Conservation (phyloP, 164 flowering plant species). For the Berberis vulgaris region DNA sequence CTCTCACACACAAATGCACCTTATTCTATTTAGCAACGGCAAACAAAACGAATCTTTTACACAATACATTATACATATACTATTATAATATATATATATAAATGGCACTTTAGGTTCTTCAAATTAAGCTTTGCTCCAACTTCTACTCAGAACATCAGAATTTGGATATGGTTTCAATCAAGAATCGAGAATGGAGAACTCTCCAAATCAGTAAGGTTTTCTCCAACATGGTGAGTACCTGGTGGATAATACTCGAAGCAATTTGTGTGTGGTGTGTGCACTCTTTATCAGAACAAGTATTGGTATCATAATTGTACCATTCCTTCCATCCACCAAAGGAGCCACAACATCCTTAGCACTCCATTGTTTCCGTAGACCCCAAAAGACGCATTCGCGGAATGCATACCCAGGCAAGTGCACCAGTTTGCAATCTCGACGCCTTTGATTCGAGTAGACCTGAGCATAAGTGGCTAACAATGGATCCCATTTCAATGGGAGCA, state of each 20-base stretch:
- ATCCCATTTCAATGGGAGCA: conserved; percentile 13
- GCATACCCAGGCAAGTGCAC: conserved; percentile 10
- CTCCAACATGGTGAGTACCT: neutral
- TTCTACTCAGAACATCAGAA: no score
- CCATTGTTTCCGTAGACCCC: conserved; percentile 13
- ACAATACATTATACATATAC: no score
- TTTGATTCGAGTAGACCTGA: conserved; percentile 12
- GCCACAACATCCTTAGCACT: conserved; percentile 8
- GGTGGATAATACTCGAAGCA: conserved; percentile 15
- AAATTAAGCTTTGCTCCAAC: no score
- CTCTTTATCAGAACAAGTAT: conserved; percentile 10
- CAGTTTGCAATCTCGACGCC: conserved; percentile 15
- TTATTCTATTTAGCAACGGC: no score
- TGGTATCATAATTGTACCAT: conserved; percentile 9
- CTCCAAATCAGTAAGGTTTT: no score
- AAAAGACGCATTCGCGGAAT: conserved; percentile 16
- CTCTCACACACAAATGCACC: no score
- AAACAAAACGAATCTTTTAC: no score
- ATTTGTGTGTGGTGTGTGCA: conserved; percentile 21
- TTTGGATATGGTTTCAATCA: no score
- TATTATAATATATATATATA: no score
- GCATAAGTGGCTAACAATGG: conserved; percentile 13
- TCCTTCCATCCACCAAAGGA: conserved; percentile 11
- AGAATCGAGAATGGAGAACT: no score
- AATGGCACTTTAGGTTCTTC: no score